Conservation (phyloP, 2,329 filamentous ascomycete species). For the Botryotinia calthae region DNA sequence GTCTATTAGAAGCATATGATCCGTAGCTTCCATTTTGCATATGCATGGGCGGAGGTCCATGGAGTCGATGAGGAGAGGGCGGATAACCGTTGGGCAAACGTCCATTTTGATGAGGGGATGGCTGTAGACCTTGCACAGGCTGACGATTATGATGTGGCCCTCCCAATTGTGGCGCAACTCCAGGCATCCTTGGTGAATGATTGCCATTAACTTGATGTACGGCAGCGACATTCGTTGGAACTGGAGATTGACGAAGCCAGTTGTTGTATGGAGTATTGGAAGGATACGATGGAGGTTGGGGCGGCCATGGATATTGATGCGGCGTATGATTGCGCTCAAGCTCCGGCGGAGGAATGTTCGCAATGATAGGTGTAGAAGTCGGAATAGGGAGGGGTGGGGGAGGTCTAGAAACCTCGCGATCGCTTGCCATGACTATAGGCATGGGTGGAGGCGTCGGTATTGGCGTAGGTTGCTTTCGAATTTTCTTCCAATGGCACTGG, state of each 20-base stretch:
- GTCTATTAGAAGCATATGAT: constrained; percentile 37
- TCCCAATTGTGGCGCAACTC: constrained; percentile 28
- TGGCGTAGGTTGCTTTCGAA: constrained; percentile 34
- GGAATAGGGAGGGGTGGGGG: constrained; percentile 29
- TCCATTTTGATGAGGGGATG: constrained; percentile 47
- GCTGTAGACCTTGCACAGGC: constrained; percentile 34
- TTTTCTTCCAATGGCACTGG: constrained; percentile 62
- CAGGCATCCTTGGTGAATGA: constrained; percentile 37
- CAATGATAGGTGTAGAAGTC: constrained; percentile 29
- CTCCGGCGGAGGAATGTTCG: constrained; percentile 34
- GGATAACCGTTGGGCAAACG: constrained; percentile 45
- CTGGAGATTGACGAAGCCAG: constrained; percentile 52
- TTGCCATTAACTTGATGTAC: constrained; percentile 51
- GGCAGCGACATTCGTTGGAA: constrained; percentile 45
- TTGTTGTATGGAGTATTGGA: constrained; percentile 44
- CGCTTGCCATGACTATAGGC: background rate
- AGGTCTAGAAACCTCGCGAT: constrained; percentile 13
- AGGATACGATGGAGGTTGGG: constrained; percentile 44
- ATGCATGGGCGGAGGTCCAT: constrained; percentile 30
- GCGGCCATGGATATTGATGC: constrained; percentile 35
- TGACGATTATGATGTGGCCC: constrained; percentile 31
- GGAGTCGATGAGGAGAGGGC: constrained; percentile 34
- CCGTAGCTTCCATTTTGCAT: constrained; percentile 34
- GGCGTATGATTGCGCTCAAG: constrained; percentile 25
- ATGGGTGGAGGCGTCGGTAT: constrained; percentile 24